Evolutionary conservation across 371 early-diverging fungal species (phyloP).

Genomic region (Mortierella sp.): DNA sequence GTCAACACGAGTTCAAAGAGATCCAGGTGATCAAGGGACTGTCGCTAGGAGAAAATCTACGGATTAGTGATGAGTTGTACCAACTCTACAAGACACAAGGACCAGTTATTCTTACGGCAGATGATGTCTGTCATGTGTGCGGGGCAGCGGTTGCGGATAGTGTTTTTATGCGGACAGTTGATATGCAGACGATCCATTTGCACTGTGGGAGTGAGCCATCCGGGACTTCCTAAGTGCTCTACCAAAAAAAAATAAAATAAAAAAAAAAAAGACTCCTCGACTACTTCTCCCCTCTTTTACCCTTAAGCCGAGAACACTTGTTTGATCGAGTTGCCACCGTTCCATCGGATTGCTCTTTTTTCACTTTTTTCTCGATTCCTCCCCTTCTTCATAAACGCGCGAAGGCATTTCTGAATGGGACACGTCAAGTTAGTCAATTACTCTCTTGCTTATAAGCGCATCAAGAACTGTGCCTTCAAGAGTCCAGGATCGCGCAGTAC

Average conservation of each 20-base stretch:
- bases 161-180: slow-evolving; percentile 61
- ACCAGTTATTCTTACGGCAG: slow-evolving; percentile 57
- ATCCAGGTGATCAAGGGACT: slow-evolving; percentile 66
- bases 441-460: slow-evolving; percentile 49
- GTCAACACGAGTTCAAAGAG: slow-evolving; percentile 62
- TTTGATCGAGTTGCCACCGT: too few species aligned
- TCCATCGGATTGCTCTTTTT: background rate
- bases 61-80: slow-evolving; percentile 60
- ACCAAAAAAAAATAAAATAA: too few species aligned
- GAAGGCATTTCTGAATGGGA: slow-evolving; percentile 25
- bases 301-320: too few species aligned
- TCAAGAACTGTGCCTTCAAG: slow-evolving; percentile 45
- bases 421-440: slow-evolving; percentile 52
- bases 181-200: slow-evolving; percentile 62
- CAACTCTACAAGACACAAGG: slow-evolving; percentile 60
- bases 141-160: slow-evolving; percentile 58
- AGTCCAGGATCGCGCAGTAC: slow-evolving; percentile 32
- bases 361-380: background rate
- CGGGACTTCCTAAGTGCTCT: background rate
- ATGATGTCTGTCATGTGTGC: slow-evolving; percentile 62
- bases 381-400: background rate
- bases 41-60: slow-evolving; percentile 69
- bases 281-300: too few species aligned
- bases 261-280: too few species aligned
- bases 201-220: slow-evolving; percentile 60